Conservation (phyloP, 345 rosid species). For the Geranium rotundifolium region DNA sequence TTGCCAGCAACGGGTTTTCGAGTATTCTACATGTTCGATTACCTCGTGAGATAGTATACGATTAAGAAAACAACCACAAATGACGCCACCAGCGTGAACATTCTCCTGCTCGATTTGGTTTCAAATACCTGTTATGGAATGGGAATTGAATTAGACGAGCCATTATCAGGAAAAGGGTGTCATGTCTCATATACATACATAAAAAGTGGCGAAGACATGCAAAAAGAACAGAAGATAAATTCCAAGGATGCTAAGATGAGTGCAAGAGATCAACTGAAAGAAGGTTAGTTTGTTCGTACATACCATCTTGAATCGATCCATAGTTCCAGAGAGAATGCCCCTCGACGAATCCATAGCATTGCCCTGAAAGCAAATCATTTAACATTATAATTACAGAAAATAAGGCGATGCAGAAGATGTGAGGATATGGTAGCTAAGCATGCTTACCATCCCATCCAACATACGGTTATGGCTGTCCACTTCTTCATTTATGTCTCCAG, state of each 20-base stretch:
- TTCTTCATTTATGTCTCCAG: conserved; percentile 86
- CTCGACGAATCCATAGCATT: conserved; percentile 93
- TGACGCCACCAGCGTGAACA: conserved; percentile 76
- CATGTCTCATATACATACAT: no score
- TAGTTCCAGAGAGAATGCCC: conserved; percentile 84
- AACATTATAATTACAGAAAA: conserved; percentile 1
- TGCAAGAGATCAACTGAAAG: background rate
- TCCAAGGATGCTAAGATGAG: no score
- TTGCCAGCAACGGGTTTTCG: background rate
- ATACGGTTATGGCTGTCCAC: conserved; percentile 71
- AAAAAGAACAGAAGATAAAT: no score
- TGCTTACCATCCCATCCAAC: conserved; percentile 77
- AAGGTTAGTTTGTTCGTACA: background rate
- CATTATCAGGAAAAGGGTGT: no score
- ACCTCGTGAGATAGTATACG: conserved; percentile 75
- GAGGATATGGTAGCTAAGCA: background rate
- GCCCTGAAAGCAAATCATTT: conserved; percentile 39
- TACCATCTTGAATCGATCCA: conserved; percentile 93
- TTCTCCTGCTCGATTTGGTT: conserved; percentile 85
- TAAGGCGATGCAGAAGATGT: background rate
- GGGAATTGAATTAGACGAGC: background rate
- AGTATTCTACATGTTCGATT: conserved; percentile 7
- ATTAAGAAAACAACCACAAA: conserved; percentile 73
- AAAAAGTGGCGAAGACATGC: no score
- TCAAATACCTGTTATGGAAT: conserved; percentile 54